Conservation (phyloP, 768 basidiomycete genomes). For the Nidula microcarpa region DNA sequence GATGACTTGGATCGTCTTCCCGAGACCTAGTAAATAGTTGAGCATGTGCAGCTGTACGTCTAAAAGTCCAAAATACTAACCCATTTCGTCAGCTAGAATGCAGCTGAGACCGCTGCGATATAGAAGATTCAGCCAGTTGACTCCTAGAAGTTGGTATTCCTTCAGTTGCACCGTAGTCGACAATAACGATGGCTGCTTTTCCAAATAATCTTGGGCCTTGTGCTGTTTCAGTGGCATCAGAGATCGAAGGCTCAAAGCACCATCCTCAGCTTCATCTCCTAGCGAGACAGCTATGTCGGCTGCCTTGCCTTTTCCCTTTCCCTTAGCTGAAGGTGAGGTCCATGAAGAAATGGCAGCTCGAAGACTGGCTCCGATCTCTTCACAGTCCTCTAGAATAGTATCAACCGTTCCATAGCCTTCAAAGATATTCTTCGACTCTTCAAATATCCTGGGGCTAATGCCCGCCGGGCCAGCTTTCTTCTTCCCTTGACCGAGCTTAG, state of each 20-base stretch:
- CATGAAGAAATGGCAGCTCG: slow-evolving; percentile 76
- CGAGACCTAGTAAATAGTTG: slow-evolving; percentile 62
- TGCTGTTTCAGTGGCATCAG: slow-evolving; percentile 36
- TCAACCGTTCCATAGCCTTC: slow-evolving; percentile 87
- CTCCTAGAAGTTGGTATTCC: slow-evolving; percentile 95
- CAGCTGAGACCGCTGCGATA: slow-evolving; percentile 82
- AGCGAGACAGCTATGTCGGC: slow-evolving; percentile 14
- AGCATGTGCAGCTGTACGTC: neutral
- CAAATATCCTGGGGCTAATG: slow-evolving; percentile 86
- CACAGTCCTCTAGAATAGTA: slow-evolving; percentile 83
- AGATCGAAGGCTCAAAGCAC: slow-evolving; percentile 55
- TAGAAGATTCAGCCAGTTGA: slow-evolving; percentile 94
- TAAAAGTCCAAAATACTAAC: slow-evolving; percentile 37
- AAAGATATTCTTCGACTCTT: slow-evolving; percentile 85
- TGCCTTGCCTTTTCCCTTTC: slow-evolving; percentile 37
- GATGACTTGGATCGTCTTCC: slow-evolving; percentile 99
- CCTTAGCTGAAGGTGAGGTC: slow-evolving; percentile 38
- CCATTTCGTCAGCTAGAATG: slow-evolving; percentile 99
- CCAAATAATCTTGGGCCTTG: slow-evolving; percentile 62
- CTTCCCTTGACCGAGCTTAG: slow-evolving; percentile 79
- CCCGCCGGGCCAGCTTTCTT: slow-evolving; percentile 82
- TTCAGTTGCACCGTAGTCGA: slow-evolving; percentile 74
- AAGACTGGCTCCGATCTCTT: slow-evolving; percentile 76
- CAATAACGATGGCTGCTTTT: slow-evolving; percentile 68
- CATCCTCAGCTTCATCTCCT: slow-evolving; percentile 48